Evolutionary conservation across 1,284 basidiomycete genomes (phyloP).

Genomic region (Coniferiporia sulphurascens): DNA sequence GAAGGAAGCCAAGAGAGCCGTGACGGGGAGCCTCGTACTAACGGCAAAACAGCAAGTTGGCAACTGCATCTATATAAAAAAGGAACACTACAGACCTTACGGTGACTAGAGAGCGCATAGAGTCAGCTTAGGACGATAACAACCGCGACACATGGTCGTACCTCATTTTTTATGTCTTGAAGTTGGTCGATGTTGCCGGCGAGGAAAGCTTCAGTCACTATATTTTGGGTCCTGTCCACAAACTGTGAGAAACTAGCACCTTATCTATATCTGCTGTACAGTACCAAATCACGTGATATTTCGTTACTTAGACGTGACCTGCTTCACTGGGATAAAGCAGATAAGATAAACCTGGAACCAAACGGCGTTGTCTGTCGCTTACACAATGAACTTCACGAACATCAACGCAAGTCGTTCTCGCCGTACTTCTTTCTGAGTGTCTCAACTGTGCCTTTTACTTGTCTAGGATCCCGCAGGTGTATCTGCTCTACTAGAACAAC

Average conservation of each 20-base stretch:
- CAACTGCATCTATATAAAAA: too few relatives aligned
- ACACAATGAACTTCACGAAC: constrained; percentile 30
- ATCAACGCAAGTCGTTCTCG: constrained; percentile 29
- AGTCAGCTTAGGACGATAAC: background rate
- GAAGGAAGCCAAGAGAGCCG: constrained; percentile 90
- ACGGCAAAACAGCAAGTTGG: background rate
- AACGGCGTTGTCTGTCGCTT: too few relatives aligned
- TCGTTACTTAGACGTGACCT: background rate
- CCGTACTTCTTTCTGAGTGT: background rate
- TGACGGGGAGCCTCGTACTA: constrained; percentile 95
- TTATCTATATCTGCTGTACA: background rate
- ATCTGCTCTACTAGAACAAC: constrained; percentile 59
- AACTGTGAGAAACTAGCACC: background rate
- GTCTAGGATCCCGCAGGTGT: constrained; percentile 56
- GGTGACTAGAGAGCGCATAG: constrained; percentile 13
- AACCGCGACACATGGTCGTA: background rate
- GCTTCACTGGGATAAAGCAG: background rate
- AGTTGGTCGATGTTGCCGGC: constrained; percentile 8
- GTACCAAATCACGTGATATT: constrained; percentile 3
- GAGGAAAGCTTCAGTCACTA: background rate
- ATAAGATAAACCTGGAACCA: too few relatives aligned
- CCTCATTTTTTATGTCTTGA: constrained; percentile 20
- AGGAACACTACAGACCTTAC: constrained; percentile 13
- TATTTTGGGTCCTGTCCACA: background rate
- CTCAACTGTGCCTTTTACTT: constrained; percentile 2